phyloP scores from a whole-genome alignment of 179 eudicot genomes.

The Patellifolia procumbens region DNA sequence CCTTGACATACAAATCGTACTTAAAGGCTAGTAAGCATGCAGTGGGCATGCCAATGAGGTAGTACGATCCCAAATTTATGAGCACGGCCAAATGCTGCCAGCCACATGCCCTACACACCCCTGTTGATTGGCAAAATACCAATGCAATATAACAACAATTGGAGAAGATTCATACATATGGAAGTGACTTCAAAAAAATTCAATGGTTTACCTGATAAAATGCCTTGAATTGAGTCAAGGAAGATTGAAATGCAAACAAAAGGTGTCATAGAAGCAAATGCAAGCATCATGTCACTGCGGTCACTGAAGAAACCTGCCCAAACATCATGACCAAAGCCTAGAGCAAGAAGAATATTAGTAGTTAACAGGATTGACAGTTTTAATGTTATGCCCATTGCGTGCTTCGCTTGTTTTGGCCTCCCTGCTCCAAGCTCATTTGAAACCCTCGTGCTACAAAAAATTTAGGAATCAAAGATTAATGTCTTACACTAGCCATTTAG shows the following conservation, averaged over 20 bases:
- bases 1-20: constrained; percentile 50
- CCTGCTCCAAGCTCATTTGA: constrained; percentile 10
- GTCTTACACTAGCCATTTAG: too few species aligned
- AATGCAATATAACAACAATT: background rate
- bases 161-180: background rate
- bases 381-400: constrained; percentile 4
- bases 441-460: constrained; percentile 3
- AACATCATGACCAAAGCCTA: constrained; percentile 4
- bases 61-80: constrained; percentile 55
- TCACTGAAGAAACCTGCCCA: constrained; percentile 11
- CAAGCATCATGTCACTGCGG: background rate
- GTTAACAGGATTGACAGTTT: background rate
- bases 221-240: constrained; percentile 9
- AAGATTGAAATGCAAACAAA: background rate
- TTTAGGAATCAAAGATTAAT: background rate
- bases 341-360: background rate
- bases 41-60: constrained; percentile 65
- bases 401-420: background rate
- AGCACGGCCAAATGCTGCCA: constrained; percentile 64
- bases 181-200: background rate
- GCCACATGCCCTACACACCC: constrained; percentile 75
- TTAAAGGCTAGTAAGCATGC: constrained; percentile 49
- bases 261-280: constrained; percentile 14
- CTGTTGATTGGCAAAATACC: constrained; percentile 28
- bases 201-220: background rate